phyloP scores from a whole-genome alignment of 2,329 filamentous ascomycete species.

The Atkinsonella texensis region DNA sequence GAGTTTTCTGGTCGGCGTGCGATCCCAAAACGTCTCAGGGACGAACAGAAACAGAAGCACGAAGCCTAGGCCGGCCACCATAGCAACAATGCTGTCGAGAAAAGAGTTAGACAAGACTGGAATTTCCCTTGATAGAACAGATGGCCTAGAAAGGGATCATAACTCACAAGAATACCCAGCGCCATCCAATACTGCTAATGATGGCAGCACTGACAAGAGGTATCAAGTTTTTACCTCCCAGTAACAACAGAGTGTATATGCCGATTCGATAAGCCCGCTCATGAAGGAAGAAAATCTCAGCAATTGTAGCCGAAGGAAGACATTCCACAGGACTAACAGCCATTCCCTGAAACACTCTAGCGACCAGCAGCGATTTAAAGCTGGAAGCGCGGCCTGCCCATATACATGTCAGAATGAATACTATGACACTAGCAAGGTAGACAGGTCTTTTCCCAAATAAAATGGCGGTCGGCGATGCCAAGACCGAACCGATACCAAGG shows the following conservation, averaged over 20 bases:
- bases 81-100: constrained; percentile 57
- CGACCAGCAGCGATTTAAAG: constrained; percentile 67
- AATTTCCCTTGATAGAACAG: background rate
- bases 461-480: constrained; percentile 85
- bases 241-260: constrained; percentile 78
- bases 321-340: constrained; percentile 86
- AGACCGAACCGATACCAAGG: constrained; percentile 68
- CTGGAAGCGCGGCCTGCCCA: constrained; percentile 82
- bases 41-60: constrained; percentile 77
- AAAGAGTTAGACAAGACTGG: background rate
- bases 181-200: constrained; percentile 68
- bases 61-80: constrained; percentile 61
- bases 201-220: constrained; percentile 79
- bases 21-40: constrained; percentile 92
- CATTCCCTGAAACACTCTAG: constrained; percentile 77
- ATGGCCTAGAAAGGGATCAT: background rate
- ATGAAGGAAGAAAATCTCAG: constrained; percentile 92
- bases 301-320: constrained; percentile 83
- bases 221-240: constrained; percentile 85
- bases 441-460: constrained; percentile 83
- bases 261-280: constrained; percentile 87
- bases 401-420: constrained; percentile 66
- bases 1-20: constrained; percentile 46
- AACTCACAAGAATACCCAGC: constrained; percentile 76
- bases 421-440: constrained; percentile 62